These are phyloP conservation scores for Fusarium napiforme DNA, from an alignment of 2,329 filamentous ascomycete genomes.

Conservation along the genomic window DNA sequence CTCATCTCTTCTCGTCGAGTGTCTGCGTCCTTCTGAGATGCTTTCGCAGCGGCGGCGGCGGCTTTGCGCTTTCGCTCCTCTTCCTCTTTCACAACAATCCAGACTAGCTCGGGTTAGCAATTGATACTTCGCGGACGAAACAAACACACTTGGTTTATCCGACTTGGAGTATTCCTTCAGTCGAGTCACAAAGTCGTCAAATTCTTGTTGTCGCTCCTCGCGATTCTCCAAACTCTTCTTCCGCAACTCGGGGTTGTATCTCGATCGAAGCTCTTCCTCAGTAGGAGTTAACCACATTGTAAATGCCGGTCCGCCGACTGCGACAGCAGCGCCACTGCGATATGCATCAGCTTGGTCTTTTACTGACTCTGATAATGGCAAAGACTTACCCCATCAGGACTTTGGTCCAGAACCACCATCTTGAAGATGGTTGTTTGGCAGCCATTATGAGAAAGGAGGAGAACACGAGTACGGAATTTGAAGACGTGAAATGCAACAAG, in stretches of 20 bases:
- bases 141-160: conserved; percentile 83
- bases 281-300: conserved; percentile 83
- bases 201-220: conserved; percentile 81
- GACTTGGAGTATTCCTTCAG: conserved; percentile 92
- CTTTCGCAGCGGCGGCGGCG: conserved; percentile 49
- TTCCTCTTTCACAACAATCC: conserved; percentile 62
- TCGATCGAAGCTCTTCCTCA: conserved; percentile 91
- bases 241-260: conserved; percentile 95
- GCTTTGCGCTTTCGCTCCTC: conserved; percentile 55
- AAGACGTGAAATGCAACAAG: background rate
- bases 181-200: conserved; percentile 85
- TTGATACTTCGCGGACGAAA: background rate
- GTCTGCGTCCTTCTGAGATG: conserved; percentile 55
- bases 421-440: conserved; percentile 58
- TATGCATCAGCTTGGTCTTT: conserved; percentile 21
- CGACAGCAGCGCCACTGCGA: conserved; percentile 74
- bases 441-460: conserved; percentile 39
- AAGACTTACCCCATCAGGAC: conserved; percentile 74
- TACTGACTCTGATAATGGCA: conserved; percentile 19
- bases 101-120: conserved; percentile 53
- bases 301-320: conserved; percentile 86
- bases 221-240: conserved; percentile 85
- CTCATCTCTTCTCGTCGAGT: conserved; percentile 61
- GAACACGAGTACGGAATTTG: background rate
- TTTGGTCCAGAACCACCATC: conserved; percentile 72